Conservation (phyloP, 1,284 basidiomycete genomes). For the Tylopilus sp. region DNA sequence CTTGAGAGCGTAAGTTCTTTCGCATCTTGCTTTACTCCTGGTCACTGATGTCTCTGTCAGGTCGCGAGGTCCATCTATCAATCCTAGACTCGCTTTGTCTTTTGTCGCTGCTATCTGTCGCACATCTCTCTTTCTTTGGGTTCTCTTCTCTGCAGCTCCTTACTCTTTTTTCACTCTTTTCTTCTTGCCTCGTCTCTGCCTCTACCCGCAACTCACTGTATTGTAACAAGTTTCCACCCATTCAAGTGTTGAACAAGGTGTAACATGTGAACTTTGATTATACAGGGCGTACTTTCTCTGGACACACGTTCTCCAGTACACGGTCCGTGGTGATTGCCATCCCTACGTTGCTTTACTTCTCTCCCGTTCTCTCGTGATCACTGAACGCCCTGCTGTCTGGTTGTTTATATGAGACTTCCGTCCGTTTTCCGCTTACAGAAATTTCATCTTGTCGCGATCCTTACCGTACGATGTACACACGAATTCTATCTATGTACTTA, state of each 20-base stretch:
- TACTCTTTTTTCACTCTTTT: conserved; percentile 35
- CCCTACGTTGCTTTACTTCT: conserved; percentile 11
- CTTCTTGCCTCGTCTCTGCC: conserved; percentile 23
- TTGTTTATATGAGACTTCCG: conserved; percentile 22
- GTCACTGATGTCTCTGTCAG: conserved; percentile 35
- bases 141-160: conserved; percentile 28
- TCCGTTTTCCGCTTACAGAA: background rate
- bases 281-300: conserved; percentile 24
- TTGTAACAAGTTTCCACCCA: conserved; percentile 65
- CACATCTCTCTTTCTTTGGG: conserved; percentile 56
- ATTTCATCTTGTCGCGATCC: conserved; percentile 30
- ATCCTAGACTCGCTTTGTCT: conserved; percentile 60
- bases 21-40: conserved; percentile 1
- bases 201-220: conserved; percentile 58
- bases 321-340: conserved; percentile 14
- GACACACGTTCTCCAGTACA: conserved; percentile 16
- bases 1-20: conserved; percentile 66
- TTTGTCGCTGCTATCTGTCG: conserved; percentile 39
- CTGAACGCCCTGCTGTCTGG: conserved; percentile 7
- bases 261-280: conserved; percentile 47
- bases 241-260: conserved; percentile 54
- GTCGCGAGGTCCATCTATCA: conserved; percentile 72
- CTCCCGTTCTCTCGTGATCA: conserved; percentile 10
- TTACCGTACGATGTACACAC: conserved; percentile 30
- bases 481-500: conserved; percentile 26